A percentile compares a stretch with the other conserved stretches of the same genome.
Evolutionary conservation across 2,329 filamentous ascomycete genomes (phyloP).

Genomic region (Lizonia empirigonia): DNA sequence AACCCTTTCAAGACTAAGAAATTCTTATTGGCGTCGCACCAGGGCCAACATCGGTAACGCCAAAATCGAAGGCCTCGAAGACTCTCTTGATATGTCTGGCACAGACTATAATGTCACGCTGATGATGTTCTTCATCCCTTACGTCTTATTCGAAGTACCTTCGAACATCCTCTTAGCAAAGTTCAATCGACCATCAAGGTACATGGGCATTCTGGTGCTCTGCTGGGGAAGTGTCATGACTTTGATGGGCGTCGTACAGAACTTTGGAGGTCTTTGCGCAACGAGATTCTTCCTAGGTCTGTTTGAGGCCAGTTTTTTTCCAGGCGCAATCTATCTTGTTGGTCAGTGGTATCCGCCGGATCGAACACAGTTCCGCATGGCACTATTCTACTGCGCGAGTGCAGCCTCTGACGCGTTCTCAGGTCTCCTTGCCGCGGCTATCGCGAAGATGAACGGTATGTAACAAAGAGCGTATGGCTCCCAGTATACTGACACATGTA

Average conservation of each 20-base stretch:
- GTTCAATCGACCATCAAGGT: conserved; percentile 54
- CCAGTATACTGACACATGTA: not conserved
- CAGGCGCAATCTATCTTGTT: conserved; percentile 54
- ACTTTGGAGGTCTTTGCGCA: conserved; percentile 53
- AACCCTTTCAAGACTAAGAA: too few relatives aligned
- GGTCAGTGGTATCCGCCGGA: conserved; percentile 64
- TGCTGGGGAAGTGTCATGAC: conserved; percentile 51
- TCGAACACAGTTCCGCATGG: conserved; percentile 60
- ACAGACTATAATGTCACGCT: conserved; percentile 67
- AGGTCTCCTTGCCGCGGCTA: conserved; percentile 59
- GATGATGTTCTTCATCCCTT: conserved; percentile 64
- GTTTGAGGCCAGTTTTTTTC: conserved; percentile 32
- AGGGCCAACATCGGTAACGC: conserved; percentile 54
- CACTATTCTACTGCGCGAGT: conserved; percentile 63
- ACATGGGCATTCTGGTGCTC: conserved; percentile 50
- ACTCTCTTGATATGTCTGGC: conserved; percentile 44
- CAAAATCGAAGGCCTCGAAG: conserved; percentile 40
- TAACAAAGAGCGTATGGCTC: not conserved
- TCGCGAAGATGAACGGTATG: conserved; percentile 61
- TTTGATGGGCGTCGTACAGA: conserved; percentile 53
- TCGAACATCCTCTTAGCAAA: conserved; percentile 65
- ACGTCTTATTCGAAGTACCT: conserved; percentile 52
- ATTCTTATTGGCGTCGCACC: not conserved
- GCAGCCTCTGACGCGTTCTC: conserved; percentile 63
- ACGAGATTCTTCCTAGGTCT: conserved; percentile 48